Base-by-base conservation (phyloP, 257 asterid genomes). In the Solanum neorickii region DNA sequence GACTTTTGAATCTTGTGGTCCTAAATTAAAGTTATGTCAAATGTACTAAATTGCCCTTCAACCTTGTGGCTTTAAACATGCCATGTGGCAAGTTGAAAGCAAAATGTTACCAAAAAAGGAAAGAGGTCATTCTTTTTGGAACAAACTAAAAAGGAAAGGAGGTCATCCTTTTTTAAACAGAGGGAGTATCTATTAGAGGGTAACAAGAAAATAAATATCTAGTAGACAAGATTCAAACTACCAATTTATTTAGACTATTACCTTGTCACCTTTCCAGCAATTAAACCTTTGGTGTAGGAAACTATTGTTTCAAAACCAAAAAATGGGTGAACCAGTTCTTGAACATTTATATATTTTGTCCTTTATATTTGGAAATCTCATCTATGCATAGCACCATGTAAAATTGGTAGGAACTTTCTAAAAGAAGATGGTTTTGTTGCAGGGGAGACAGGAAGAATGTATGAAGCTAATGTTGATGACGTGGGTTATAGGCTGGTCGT, bases 391-490 rank as follows among this genome's bases (percentile, higher is more conserved):
- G 69, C 44, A 47, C 85, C 44, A 23, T 49, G 68, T 29, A 62
- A 47, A 82, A 12, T 78, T 82, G 44, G 49, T 47, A 47, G 29
- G 29, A 18, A 29, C 68, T 49, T 80, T 49, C 85, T 80, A 41
- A 82, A 27, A 80, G 84, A 46, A 46, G 66, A 47, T 47, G 44
- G 44, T 29, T 27, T 82, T 82, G 42, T 86, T 92, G 90, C 96
- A 97, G 99, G 98, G 90, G 99, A 97, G 93, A 93, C 99, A 1
- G 99, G 98, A 88, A 92, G 98, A 91, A 97, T 96, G 99, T 97
- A 97, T 25, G 99, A 97, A 94, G 96, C 99, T 82, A 97, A 97
- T 88, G 99, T 97, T 88, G 99, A 97, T 90, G 99, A 97, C 65
- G 99, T 97, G 59, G 98, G 98, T 68, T 97, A 97, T 93, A 91